A percentile compares a stretch with the other conserved stretches of the same genome.
These are phyloP conservation scores for Omphalotus olearius DNA, from an alignment of 1,284 basidiomycete genomes.

Conservation along the genomic window DNA sequence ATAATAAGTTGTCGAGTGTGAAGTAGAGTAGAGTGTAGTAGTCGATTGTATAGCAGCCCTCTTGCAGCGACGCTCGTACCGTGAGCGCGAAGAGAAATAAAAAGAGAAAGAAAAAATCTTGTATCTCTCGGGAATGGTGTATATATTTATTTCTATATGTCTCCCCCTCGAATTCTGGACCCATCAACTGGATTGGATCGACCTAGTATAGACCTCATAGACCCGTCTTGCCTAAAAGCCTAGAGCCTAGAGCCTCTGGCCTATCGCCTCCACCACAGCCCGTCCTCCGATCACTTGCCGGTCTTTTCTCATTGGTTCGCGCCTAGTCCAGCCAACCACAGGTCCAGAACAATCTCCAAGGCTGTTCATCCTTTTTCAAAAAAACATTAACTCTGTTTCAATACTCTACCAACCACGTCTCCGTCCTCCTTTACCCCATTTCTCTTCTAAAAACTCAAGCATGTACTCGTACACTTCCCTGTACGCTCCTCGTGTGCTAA, in stretches of 20 bases:
- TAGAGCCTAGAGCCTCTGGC: too few species aligned
- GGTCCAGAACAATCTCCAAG: slow-evolving; percentile 4
- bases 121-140: slow-evolving; percentile 13
- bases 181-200: neutral
- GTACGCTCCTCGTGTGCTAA: slow-evolving; percentile 70
- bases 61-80: too few species aligned
- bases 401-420: slow-evolving; percentile 47
- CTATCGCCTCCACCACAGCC: neutral
- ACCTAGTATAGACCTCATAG: too few species aligned
- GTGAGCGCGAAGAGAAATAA: too few species aligned
- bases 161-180: slow-evolving; percentile 10
- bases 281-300: slow-evolving; percentile 14
- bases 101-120: too few species aligned
- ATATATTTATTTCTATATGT: slow-evolving; percentile 20
- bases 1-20: too few species aligned
- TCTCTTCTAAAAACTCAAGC: slow-evolving; percentile 79
- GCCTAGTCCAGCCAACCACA: slow-evolving; percentile 10
- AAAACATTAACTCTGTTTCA: neutral
- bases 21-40: too few species aligned
- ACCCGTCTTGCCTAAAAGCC: too few species aligned
- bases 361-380: neutral
- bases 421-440: slow-evolving; percentile 85
- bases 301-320: slow-evolving; percentile 6
- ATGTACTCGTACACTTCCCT: slow-evolving; percentile 87
- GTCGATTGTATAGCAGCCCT: too few species aligned